Evolutionary conservation across 1,139 yeast genomes (phyloP).

Genomic region (Candida neerlandica): DNA sequence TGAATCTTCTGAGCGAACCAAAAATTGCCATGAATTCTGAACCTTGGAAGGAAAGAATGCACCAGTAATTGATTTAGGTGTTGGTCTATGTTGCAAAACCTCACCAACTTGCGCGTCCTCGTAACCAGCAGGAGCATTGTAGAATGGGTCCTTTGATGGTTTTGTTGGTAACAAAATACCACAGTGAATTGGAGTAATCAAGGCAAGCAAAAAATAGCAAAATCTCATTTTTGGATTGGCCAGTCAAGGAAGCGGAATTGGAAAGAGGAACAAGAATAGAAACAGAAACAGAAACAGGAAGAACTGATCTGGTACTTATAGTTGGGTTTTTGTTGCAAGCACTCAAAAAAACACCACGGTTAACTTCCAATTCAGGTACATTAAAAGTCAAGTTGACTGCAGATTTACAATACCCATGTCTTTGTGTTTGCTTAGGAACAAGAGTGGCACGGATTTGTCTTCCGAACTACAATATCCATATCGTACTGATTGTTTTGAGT

Average conservation of each 20-base stretch:
- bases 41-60: conserved; percentile 16
- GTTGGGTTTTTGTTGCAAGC: no score
- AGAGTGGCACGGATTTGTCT: no score
- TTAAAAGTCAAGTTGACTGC: no score
- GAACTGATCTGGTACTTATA: neutral
- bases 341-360: no score
- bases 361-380: no score
- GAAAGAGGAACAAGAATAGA: neutral
- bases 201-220: conserved; percentile 12
- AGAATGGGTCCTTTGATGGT: conserved; percentile 24
- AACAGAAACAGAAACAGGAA: neutral
- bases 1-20: conserved; percentile 35
- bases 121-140: conserved; percentile 24
- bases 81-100: conserved; percentile 23
- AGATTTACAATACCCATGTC: no score
- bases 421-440: no score
- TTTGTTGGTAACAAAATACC: neutral
- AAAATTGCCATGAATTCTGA: conserved; percentile 30
- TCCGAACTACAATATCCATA: no score
- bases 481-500: no score
- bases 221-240: neutral
- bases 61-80: conserved; percentile 24
- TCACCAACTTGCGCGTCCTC: conserved; percentile 23
- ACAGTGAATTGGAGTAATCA: neutral
- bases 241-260: neutral